These are phyloP conservation scores for Quercus wislizeni DNA, from an alignment of 306 rosid genomes.

Conservation along the genomic window DNA sequence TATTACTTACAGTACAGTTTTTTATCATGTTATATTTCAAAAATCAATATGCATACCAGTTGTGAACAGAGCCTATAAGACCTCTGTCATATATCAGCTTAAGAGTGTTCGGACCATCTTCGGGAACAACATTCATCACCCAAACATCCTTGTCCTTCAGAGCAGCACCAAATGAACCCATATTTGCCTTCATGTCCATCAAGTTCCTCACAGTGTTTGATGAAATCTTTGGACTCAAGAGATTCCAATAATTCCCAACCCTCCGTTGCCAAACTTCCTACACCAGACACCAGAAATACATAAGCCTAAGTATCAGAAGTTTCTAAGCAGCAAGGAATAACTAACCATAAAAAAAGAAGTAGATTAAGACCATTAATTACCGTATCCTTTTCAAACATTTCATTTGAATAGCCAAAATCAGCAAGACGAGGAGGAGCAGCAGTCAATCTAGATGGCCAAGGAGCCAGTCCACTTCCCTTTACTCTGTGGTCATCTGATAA, in stretches of 20 bases:
- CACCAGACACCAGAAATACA: conserved; percentile 22
- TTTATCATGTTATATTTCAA: neutral
- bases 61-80: conserved; percentile 74
- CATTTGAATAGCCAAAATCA: conserved; percentile 85
- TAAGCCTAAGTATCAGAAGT: conserved; percentile 9
- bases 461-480: conserved; percentile 88
- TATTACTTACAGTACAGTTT: neutral
- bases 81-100: conserved; percentile 94
- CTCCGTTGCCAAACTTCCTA: conserved; percentile 80
- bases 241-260: conserved; percentile 86
- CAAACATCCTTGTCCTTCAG: conserved; percentile 78
- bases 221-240: conserved; percentile 59
- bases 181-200: conserved; percentile 93
- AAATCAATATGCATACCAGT: conserved; percentile 52
- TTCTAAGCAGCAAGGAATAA: neutral
- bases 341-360: neutral
- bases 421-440: conserved; percentile 89
- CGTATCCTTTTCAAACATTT: conserved; percentile 85
- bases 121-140: conserved; percentile 95
- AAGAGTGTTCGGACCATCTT: conserved; percentile 82
- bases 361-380: conserved; percentile 39
- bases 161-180: conserved; percentile 97
- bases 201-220: conserved; percentile 72
- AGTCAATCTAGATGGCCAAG: conserved; percentile 91
- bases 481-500: conserved; percentile 64